Evolutionary conservation across 2,329 filamentous ascomycete species (phyloP), one percentile per base, ranked within the genome.

Genomic region (Fusarium albosuccineum): DNA sequence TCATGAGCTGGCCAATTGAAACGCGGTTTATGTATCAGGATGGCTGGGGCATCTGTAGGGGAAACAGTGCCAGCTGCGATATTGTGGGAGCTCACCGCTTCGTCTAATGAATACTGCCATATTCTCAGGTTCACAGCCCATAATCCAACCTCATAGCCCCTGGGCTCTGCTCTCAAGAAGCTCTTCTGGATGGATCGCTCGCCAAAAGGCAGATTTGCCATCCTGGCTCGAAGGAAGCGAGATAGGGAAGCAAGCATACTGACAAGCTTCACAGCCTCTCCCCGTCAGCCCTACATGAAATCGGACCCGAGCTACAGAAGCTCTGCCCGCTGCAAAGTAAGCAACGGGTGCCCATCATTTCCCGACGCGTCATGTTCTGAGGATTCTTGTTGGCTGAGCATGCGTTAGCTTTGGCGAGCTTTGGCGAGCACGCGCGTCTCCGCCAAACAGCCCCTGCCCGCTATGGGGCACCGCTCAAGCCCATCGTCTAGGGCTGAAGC

Each of bases 351-450:
- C 6, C 39, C n/a, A 17, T 22, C 39, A 22, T 11, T 27, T 17
- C 49, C 49, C 27, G 37, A 26, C 27, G 30, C 49, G 49, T 52
- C 49, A 30, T 16, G 37, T 39, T 40, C 26, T 17, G 33, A 17
- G n/a, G 13, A 22, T 33, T 9, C 27, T 50, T 48, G 46, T 66
- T 57, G 64, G 62, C 52, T 64, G 54, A 64, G 33, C 34, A 30
- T 50, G 27, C 30, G 16, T 66, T 69, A 68, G 58, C 54, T 40
- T 49, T 49, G 53, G 53, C 53, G 53, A 57, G 54, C 66, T 54
- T 68, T 68, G 65, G 66, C 66, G 65, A 68, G 66, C 66, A 39
- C 50, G 54, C 57, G 29, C 17, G 49, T 68, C 54, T 17, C 39
- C 30, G 16, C 44, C 53, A 30, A 41, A 44, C 16, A 45, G 36